Conservation (phyloP, 148 eudicot species). For the Tetragonia tetragonoides region DNA sequence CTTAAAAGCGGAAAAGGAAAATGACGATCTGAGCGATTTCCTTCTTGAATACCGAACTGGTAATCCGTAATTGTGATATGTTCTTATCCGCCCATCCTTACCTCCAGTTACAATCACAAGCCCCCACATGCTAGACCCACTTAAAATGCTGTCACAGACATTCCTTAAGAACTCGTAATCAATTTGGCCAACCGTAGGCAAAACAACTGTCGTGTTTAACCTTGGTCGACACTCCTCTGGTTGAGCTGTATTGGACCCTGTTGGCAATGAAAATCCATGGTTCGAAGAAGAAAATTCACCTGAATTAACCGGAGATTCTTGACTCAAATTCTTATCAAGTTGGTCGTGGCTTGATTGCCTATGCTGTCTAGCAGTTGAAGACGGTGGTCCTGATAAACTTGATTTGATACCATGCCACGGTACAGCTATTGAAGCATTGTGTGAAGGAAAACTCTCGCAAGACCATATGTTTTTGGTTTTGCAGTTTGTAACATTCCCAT, state of each 20-base stretch:
- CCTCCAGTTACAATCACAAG: slow-evolving; percentile 77
- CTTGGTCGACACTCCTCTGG: slow-evolving; percentile 45
- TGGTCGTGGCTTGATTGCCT: neutral
- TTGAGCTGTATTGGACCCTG: slow-evolving; percentile 43
- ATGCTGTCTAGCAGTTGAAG: neutral
- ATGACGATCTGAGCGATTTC: slow-evolving; percentile 22
- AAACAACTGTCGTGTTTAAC: slow-evolving; percentile 22
- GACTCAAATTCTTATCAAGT: slow-evolving; percentile 23
- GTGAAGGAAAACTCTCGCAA: slow-evolving; percentile 53
- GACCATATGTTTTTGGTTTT: slow-evolving; percentile 45
- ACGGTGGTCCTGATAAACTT: slow-evolving; percentile 18
- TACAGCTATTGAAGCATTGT: slow-evolving; percentile 50
- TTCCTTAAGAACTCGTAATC: slow-evolving; percentile 48
- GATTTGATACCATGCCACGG: slow-evolving; percentile 68
- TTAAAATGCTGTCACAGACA: slow-evolving; percentile 41
- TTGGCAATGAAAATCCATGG: slow-evolving; percentile 34
- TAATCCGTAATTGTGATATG: slow-evolving; percentile 65
- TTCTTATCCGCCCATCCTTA: slow-evolving; percentile 61
- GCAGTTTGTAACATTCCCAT: slow-evolving; percentile 30
- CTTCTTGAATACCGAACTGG: slow-evolving; percentile 36
- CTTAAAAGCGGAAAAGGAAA: slow-evolving; percentile 21
- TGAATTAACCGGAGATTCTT: slow-evolving; percentile 25
- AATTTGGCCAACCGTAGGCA: slow-evolving; percentile 30
- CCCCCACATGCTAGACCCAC: slow-evolving; percentile 61
- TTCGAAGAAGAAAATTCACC: slow-evolving; percentile 24